Base-by-base conservation (phyloP, 2,329 filamentous ascomycete species). In the Talaromyces islandicus region DNA sequence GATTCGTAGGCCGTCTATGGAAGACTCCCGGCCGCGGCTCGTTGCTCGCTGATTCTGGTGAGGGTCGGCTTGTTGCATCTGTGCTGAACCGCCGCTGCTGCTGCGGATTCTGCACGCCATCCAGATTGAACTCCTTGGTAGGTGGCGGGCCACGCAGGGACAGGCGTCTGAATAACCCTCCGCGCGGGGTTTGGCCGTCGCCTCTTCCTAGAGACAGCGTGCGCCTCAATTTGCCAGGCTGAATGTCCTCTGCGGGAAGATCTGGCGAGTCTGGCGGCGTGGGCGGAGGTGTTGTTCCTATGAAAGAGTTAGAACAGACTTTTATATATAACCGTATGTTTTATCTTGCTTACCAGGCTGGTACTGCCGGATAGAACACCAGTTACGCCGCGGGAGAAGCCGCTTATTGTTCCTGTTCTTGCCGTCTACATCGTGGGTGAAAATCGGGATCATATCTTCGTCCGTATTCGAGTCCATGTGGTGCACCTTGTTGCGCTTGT, bases 361-460 rank as follows among this genome's bases (percentile, higher is more conserved):
- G 76, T 96, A 97, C 70, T 90, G 83, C 57, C 90, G 85, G 67
- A 99, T 96, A 2, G 91, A 90, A 73, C 93, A 97, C 90, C 93
- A 99, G 72, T 99, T 99, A 32, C 94, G 85, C 61, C 94, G 88
- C 21, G 92, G 92, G 10, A 97, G 80, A 1, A 99, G 80, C 62
- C 88, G 87, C 69, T 91, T 95, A 73, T 99, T 99, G 75, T 96
- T 97, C 63, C 94, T 85, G 21, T 87, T 82, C 73, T 91, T 95
- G 46, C 91, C 90, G 68, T 97, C 92, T 1, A 97, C 91, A 65
- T 95, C 94, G 60, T 91, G 86, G 1, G 83, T 85, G 73, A 99
- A 99, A 63, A 99, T 86, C 0, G 93, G 91, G 50, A 97, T 94
- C 90, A 99, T 95, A 73, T 91, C 87, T 75, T 99, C 94, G 60